These are phyloP conservation scores for Crucihimalaya himalaica DNA, from an alignment of 345 rosid genomes.

Conservation along the genomic window DNA sequence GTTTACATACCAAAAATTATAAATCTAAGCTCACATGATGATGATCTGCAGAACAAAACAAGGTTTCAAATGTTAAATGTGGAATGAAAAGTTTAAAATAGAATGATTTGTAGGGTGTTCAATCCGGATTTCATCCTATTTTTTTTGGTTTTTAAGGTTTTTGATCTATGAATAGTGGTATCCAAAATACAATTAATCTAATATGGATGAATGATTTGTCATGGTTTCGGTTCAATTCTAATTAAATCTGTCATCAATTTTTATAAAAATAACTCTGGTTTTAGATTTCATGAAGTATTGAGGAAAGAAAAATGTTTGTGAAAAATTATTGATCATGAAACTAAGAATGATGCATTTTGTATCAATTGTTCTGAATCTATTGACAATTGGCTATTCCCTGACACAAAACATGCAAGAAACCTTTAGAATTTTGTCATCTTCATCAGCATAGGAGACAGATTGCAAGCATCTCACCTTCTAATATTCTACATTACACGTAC, in stretches of 20 bases:
- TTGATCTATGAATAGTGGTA: no score
- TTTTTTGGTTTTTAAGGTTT: no score
- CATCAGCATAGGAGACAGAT: neutral
- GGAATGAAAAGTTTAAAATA: no score
- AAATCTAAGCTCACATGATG: conserved; percentile 10
- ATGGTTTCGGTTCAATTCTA: no score
- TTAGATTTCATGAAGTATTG: neutral
- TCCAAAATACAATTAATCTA: no score
- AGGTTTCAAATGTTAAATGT: neutral
- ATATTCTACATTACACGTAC: no score
- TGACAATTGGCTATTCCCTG: neutral
- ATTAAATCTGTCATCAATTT: no score
- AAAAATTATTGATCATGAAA: neutral
- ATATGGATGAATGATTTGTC: no score
- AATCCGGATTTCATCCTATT: no score
- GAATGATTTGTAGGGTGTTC: no score
- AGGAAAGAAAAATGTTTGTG: neutral
- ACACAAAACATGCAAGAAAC: neutral
- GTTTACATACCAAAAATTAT: neutral
- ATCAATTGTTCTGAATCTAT: neutral
- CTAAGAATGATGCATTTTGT: neutral
- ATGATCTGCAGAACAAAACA: neutral
- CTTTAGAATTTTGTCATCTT: neutral
- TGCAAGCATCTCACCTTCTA: neutral
- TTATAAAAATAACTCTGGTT: no score